These are phyloP conservation scores for Sporobolomyces pararoseus DNA, from an alignment of 768 basidiomycete species.

Conservation along the genomic window DNA sequence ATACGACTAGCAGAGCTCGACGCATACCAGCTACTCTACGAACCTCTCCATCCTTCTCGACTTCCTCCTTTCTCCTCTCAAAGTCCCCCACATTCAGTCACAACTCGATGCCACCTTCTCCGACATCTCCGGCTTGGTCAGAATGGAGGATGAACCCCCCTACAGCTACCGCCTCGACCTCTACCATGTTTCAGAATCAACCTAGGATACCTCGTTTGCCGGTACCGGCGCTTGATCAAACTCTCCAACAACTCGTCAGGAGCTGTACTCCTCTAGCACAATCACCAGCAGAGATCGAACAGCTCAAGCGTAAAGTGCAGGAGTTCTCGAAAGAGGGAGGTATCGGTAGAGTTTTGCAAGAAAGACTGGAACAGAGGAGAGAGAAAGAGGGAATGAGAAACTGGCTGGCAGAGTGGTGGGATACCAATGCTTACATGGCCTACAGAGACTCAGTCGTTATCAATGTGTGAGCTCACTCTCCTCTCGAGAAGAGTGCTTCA, in stretches of 20 bases:
- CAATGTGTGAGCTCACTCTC: conserved; percentile 55
- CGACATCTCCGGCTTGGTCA: conserved; percentile 9
- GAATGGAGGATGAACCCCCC: conserved; percentile 32
- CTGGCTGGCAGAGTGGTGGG: conserved; percentile 98
- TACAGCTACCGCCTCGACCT: background rate
- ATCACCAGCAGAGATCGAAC: conserved; percentile 57
- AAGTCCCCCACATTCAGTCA: background rate
- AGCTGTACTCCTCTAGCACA: conserved; percentile 71
- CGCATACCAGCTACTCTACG: background rate
- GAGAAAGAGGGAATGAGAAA: conserved; percentile 54
- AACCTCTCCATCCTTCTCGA: background rate
- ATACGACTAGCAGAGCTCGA: no score
- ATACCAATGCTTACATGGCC: conserved; percentile 67
- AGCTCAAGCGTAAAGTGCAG: conserved; percentile 14
- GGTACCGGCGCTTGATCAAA: conserved; percentile 74
- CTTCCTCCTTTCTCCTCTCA: background rate
- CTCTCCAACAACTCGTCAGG: conserved; percentile 80
- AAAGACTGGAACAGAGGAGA: conserved; percentile 69
- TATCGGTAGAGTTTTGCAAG: conserved; percentile 66
- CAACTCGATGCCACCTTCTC: conserved; percentile 3
- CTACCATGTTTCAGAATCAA: conserved; percentile 45
- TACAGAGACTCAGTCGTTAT: conserved; percentile 79
- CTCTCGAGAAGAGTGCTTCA: background rate
- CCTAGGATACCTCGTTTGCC: conserved; percentile 58
- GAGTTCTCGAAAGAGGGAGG: conserved; percentile 56